These are phyloP conservation scores for Perkinsus marinus DNA, from an alignment of 169 alveolate species.

Conservation along the genomic window DNA sequence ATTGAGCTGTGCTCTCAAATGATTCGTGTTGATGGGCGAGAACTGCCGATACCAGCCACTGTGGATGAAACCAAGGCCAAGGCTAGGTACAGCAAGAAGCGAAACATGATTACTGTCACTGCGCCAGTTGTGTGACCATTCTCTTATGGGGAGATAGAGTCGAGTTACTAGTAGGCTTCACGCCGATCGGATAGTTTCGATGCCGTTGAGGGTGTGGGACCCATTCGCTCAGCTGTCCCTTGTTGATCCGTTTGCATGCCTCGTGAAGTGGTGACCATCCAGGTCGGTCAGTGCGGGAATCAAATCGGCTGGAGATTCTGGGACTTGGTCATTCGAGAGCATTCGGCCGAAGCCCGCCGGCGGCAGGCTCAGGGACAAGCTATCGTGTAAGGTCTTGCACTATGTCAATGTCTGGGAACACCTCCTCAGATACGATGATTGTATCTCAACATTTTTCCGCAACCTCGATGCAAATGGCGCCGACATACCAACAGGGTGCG, in stretches of 20 bases:
- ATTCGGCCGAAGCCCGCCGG: slow-evolving; percentile 28
- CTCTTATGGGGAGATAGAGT: not conserved
- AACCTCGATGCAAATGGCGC: slow-evolving; percentile 39
- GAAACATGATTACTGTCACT: not conserved
- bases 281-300: slow-evolving; percentile 86
- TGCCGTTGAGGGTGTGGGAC: too few relatives aligned
- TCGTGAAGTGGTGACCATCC: slow-evolving; percentile 72
- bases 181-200: not conserved
- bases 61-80: not conserved
- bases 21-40: not conserved
- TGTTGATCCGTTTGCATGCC: slow-evolving; percentile 44
- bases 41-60: not conserved
- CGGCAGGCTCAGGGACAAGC: not conserved
- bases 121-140: not conserved
- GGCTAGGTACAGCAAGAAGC: not conserved
- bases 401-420: not conserved
- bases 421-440: slow-evolving; percentile 14
- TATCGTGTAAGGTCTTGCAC: not conserved
- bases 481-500: slow-evolving; percentile 1
- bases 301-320: slow-evolving; percentile 76
- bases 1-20: not conserved
- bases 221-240: not conserved
- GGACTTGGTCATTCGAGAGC: slow-evolving; percentile 76
- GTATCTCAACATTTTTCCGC: slow-evolving; percentile 40
- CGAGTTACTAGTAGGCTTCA: not conserved